phyloP scores from a whole-genome alignment of 1,139 yeast genomes.

The Hansenula lynferdii region DNA sequence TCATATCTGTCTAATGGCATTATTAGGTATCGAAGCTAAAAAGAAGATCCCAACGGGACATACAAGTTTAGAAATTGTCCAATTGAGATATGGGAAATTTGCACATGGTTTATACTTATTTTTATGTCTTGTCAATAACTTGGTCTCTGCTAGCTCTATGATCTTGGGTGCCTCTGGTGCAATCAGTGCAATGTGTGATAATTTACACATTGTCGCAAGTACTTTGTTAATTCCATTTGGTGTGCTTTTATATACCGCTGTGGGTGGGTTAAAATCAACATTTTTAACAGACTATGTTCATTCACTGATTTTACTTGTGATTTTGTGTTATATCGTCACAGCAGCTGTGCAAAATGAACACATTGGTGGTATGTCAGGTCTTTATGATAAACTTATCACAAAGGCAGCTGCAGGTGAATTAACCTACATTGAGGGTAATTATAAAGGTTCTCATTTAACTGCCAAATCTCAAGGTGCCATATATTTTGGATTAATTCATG shows the following conservation, averaged over 20 bases:
- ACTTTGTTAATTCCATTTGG: conserved; percentile 38
- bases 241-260: conserved; percentile 32
- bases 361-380: conserved; percentile 30
- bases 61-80: conserved; percentile 36
- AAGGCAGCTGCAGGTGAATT: conserved; percentile 14
- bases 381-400: conserved; percentile 23
- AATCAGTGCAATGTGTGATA: conserved; percentile 32
- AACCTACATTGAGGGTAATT: conserved; percentile 29
- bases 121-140: conserved; percentile 30
- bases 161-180: conserved; percentile 35
- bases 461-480: conserved; percentile 37
- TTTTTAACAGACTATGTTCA: conserved; percentile 35
- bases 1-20: conserved; percentile 34
- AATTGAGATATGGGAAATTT: conserved; percentile 34
- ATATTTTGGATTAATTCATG: conserved; percentile 44
- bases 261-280: conserved; percentile 38
- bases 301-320: conserved; percentile 30
- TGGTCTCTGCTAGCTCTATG: conserved; percentile 33
- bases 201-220: conserved; percentile 38
- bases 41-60: conserved; percentile 39
- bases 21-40: conserved; percentile 38
- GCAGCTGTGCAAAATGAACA: conserved; percentile 25
- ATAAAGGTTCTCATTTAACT: conserved; percentile 31
- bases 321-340: conserved; percentile 28
- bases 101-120: conserved; percentile 30